Percentiles rank a stretch among this genome's conserved stretches.
These are phyloP conservation scores for Canavalia ensiformis DNA, from an alignment of 306 rosid genomes.

Conservation along the genomic window DNA sequence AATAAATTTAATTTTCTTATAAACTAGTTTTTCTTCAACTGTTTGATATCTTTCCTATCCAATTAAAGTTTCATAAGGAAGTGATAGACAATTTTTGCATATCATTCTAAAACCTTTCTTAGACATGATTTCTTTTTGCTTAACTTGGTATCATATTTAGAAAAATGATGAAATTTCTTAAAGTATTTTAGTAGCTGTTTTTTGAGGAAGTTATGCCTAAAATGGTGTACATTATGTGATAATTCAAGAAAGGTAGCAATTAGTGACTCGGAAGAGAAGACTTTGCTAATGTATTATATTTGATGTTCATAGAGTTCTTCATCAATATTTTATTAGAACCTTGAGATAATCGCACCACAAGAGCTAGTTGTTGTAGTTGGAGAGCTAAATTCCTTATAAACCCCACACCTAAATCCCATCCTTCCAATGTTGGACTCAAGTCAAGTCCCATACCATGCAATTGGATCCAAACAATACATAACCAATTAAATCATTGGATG, in stretches of 20 bases:
- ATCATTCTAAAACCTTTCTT: slow-evolving; percentile 9
- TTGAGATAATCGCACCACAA: too few species aligned
- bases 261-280: slow-evolving; percentile 6
- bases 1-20: slow-evolving; percentile 1
- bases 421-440: too few species aligned
- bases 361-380: too few species aligned
- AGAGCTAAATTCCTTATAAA: too few species aligned
- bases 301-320: background rate
- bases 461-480: too few species aligned
- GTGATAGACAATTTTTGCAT: background rate
- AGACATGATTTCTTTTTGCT: slow-evolving; percentile 11
- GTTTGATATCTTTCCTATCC: background rate
- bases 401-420: too few species aligned
- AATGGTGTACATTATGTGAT: background rate
- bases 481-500: background rate
- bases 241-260: background rate
- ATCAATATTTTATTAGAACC: background rate
- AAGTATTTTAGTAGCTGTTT: background rate
- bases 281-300: background rate
- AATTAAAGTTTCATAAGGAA: slow-evolving; percentile 2
- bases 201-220: background rate
- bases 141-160: slow-evolving; percentile 1
- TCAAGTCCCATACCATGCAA: too few species aligned
- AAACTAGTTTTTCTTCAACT: background rate
- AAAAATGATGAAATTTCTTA: background rate